Conservation (phyloP, 768 basidiomycete species). For the Naganishia friedmannii region DNA sequence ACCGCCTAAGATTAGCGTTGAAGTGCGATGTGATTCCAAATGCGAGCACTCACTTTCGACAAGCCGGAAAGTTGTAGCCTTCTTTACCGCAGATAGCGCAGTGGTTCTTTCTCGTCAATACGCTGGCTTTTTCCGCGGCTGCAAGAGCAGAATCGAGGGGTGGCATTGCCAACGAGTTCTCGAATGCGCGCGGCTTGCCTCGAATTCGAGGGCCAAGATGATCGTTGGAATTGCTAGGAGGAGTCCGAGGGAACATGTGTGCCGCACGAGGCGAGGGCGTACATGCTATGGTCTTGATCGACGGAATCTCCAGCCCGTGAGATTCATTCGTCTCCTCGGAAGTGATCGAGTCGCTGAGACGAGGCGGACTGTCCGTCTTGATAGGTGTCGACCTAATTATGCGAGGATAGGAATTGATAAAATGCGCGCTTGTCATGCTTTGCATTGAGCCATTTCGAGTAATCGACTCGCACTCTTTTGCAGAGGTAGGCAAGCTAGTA, state of each 20-base stretch:
- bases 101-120: constrained; percentile 15
- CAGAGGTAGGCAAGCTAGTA: background rate
- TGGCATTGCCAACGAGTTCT: constrained; percentile 4
- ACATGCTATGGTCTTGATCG: constrained; percentile 18
- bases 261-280: constrained; percentile 5
- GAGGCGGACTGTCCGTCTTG: constrained; percentile 10
- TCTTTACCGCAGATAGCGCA: constrained; percentile 23
- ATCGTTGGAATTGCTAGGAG: background rate
- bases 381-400: background rate
- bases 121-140: constrained; percentile 23
- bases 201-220: constrained; percentile 6
- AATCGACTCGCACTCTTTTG: background rate
- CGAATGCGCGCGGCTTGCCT: constrained; percentile 24
- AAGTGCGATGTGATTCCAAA: too few relatives aligned
- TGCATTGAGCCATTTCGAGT: constrained; percentile 3
- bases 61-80: constrained; percentile 25
- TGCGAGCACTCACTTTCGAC: constrained; percentile 13
- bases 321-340: constrained; percentile 18
- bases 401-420: background rate
- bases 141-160: constrained; percentile 24
- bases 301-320: constrained; percentile 9
- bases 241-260: constrained; percentile 16
- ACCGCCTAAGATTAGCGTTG: background rate
- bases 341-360: constrained; percentile 16
- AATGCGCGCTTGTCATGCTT: background rate